Evolutionary conservation across 2,329 filamentous ascomycete genomes (phyloP).

Genomic region (Penicillium nordicum): DNA sequence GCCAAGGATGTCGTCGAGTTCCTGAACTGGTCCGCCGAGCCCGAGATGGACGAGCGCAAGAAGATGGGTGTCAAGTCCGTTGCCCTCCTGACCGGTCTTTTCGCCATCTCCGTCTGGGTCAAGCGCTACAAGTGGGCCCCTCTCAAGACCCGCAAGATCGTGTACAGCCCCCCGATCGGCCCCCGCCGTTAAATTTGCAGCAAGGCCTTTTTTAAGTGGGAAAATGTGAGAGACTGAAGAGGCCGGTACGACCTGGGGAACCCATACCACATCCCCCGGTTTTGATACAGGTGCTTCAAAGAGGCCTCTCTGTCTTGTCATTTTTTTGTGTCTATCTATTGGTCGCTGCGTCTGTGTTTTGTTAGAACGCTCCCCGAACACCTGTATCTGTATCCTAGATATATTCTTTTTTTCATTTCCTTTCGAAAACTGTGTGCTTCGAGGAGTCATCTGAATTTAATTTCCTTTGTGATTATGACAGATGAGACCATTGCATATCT

Average conservation of each 20-base stretch:
- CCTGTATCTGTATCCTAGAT: constrained; percentile 46
- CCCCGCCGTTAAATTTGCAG: constrained; percentile 35
- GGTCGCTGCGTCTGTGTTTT: constrained; percentile 34
- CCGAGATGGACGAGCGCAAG: constrained; percentile 99
- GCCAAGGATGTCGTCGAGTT: constrained; percentile 99
- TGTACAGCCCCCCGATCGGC: constrained; percentile 69
- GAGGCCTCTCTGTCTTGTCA: constrained; percentile 25
- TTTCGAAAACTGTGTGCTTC: constrained; percentile 38
- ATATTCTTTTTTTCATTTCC: constrained; percentile 35
- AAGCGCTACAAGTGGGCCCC: constrained; percentile 99
- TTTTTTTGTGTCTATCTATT: constrained; percentile 29
- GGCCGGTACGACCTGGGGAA: constrained; percentile 26
- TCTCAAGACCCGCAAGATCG: constrained; percentile 91
- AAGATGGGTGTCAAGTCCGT: constrained; percentile 99
- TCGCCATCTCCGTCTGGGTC: constrained; percentile 89
- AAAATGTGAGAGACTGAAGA: constrained; percentile 29
- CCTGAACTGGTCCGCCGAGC: constrained; percentile 98
- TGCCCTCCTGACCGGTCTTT: constrained; percentile 71
- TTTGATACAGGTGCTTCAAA: constrained; percentile 23
- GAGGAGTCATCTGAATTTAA: constrained; percentile 37
- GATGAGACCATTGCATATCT: not conserved
- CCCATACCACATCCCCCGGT: constrained; percentile 23
- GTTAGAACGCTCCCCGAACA: constrained; percentile 39
- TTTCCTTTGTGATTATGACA: constrained; percentile 36
- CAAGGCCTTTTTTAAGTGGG: constrained; percentile 28